phyloP scores from a whole-genome alignment of 176 grass and related monocot genomes.

The Melocanna baccifera region DNA sequence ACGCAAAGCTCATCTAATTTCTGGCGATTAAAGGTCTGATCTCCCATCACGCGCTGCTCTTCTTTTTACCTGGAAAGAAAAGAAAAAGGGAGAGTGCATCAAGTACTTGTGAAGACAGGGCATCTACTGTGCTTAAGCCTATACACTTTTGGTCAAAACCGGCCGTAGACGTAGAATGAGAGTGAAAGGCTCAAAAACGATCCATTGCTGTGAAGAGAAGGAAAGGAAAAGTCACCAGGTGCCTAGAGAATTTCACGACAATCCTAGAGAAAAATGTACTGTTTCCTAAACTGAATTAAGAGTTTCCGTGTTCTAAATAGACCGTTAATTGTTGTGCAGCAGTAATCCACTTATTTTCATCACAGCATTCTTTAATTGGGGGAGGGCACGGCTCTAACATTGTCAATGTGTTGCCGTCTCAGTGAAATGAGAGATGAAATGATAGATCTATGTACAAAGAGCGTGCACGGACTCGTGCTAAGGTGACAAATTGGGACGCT shows the following conservation, averaged over 20 bases:
- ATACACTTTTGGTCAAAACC: background rate
- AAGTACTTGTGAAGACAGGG: background rate
- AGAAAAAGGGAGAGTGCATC: conserved; percentile 7
- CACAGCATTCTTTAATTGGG: background rate
- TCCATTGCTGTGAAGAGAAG: background rate
- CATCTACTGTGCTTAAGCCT: background rate
- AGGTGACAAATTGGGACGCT: too few species aligned
- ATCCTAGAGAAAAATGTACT: background rate
- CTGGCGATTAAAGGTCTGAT: conserved; percentile 38
- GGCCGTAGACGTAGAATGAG: background rate
- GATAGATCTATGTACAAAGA: background rate
- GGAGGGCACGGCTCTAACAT: background rate
- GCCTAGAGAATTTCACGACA: background rate
- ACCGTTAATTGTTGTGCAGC: too few species aligned
- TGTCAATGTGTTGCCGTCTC: background rate
- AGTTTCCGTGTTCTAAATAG: background rate
- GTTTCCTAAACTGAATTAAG: background rate
- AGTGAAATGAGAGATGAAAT: background rate
- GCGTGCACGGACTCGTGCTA: too few species aligned
- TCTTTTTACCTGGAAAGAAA: conserved; percentile 27
- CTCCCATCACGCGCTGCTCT: conserved; percentile 36
- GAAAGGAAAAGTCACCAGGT: too few species aligned
- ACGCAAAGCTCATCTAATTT: conserved; percentile 32
- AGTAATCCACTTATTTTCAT: background rate
- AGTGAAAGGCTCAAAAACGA: background rate